Percentiles rank a stretch among this genome's conserved stretches.
phyloP scores from a whole-genome alignment of 2,329 filamentous ascomycete genomes.

The Ophioceras dolichostomum region DNA sequence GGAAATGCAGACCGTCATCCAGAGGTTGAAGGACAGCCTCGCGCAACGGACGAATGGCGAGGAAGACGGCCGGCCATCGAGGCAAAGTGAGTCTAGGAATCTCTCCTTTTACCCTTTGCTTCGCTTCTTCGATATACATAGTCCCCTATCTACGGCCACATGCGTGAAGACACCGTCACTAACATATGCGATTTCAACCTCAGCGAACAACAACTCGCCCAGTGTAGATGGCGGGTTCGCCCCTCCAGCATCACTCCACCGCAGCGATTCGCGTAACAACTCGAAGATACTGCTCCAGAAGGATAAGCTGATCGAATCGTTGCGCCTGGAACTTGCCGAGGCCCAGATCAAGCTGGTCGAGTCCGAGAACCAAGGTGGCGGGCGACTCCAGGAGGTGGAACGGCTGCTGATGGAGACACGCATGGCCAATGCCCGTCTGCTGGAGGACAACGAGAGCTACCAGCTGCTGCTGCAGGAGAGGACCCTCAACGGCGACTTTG shows the following conservation, averaged over 20 bases:
- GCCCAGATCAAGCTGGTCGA: conserved; percentile 92
- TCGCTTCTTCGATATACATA: too few relatives aligned
- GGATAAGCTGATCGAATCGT: conserved; percentile 87
- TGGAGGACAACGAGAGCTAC: conserved; percentile 99
- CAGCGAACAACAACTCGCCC: conserved; percentile 40
- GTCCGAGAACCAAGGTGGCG: conserved; percentile 84
- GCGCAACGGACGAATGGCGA: conserved; percentile 56
- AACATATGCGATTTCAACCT: background rate
- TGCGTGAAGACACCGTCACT: too few relatives aligned
- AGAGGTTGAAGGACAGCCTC: conserved; percentile 80
- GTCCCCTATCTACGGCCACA: too few relatives aligned
- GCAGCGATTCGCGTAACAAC: conserved; percentile 80
- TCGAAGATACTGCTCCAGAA: conserved; percentile 89
- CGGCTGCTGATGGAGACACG: conserved; percentile 80
- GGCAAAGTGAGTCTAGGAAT: conserved; percentile 45
- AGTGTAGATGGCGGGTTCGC: conserved; percentile 69
- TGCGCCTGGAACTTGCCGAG: conserved; percentile 86
- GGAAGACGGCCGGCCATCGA: conserved; percentile 43
- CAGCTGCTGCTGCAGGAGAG: conserved; percentile 89
- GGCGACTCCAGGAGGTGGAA: conserved; percentile 80
- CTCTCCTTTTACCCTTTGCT: too few relatives aligned
- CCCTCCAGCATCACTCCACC: conserved; percentile 69
- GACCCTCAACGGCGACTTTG: conserved; percentile 89
- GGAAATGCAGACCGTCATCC: conserved; percentile 81
- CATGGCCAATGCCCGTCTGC: conserved; percentile 88